Conservation (phyloP, 495 filamentous ascomycete genomes). For the Aspergillus olivimuriae region DNA sequence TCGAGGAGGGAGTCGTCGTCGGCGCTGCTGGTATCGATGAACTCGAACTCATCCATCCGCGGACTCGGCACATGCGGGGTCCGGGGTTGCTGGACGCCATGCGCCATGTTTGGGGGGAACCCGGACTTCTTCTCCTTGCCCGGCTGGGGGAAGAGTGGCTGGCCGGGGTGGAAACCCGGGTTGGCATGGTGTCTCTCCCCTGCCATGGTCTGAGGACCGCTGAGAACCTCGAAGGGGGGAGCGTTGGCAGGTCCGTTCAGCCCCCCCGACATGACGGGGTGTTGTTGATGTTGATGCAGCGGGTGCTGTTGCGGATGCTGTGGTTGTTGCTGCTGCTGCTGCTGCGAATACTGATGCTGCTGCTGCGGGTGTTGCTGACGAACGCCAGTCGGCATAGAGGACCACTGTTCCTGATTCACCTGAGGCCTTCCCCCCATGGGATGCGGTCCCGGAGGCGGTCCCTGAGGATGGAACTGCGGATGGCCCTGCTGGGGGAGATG, state of each 20-base stretch:
- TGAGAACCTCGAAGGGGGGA: neutral
- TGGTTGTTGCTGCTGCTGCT: neutral
- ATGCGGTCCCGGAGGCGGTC: slow-evolving; percentile 1
- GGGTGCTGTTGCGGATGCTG: neutral
- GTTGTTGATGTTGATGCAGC: neutral
- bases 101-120: neutral
- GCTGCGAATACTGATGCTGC: neutral
- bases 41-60: slow-evolving; percentile 8
- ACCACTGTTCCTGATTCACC: slow-evolving; percentile 3
- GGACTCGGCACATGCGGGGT: slow-evolving; percentile 5
- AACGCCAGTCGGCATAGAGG: slow-evolving; percentile 1
- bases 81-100: no score
- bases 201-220: no score
- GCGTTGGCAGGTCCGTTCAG: no score
- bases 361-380: slow-evolving; percentile 2
- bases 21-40: slow-evolving; percentile 9
- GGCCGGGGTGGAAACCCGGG: no score
- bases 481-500: slow-evolving; percentile 3
- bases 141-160: no score
- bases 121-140: no score
- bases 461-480: slow-evolving; percentile 7
- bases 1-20: slow-evolving; percentile 13
- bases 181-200: no score
- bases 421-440: neutral
- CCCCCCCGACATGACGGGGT: neutral